Evolutionary conservation across 495 filamentous ascomycete species (phyloP).

Genomic region (Aspergillus egyptiacus): DNA sequence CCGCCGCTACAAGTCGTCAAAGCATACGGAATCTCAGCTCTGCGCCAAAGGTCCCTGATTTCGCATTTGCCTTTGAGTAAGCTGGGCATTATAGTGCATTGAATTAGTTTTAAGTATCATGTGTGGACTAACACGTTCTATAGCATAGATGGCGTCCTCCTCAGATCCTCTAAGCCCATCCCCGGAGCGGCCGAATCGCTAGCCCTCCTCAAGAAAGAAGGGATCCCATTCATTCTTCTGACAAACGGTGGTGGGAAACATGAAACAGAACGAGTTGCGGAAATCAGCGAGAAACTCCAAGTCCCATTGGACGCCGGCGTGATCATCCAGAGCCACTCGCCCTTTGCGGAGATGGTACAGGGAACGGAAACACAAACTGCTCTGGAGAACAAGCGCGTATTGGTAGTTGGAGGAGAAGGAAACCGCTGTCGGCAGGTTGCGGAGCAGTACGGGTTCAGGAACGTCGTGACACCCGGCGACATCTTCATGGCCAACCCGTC

Average conservation of each 20-base stretch:
- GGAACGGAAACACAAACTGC: conserved; percentile 31
- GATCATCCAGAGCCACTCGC: conserved; percentile 82
- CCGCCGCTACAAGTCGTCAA: conserved; percentile 15
- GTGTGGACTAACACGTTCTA: not conserved
- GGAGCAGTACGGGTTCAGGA: conserved; percentile 75
- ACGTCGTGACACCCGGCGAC: conserved; percentile 80
- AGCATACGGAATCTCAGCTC: conserved; percentile 30
- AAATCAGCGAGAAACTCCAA: conserved; percentile 58
- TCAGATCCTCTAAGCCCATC: conserved; percentile 74
- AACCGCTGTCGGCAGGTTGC: conserved; percentile 73
- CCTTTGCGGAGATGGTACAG: conserved; percentile 55
- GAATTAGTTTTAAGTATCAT: not conserved
- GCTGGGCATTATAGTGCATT: conserved; percentile 19
- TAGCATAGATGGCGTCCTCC: conserved; percentile 93
- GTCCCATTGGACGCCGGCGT: conserved; percentile 56
- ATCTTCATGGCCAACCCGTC: conserved; percentile 65
- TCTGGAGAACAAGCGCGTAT: conserved; percentile 63
- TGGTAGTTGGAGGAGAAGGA: conserved; percentile 77
- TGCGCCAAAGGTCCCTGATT: conserved; percentile 44
- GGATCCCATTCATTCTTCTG: conserved; percentile 77
- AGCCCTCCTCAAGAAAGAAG: conserved; percentile 58
- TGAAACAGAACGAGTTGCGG: conserved; percentile 62
- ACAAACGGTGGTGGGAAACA: conserved; percentile 85
- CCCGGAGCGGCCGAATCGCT: conserved; percentile 76
- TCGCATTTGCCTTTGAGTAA: conserved; percentile 85